Evolutionary conservation across 768 basidiomycete genomes (phyloP).

Genomic region (Lactarius deliciosus): DNA sequence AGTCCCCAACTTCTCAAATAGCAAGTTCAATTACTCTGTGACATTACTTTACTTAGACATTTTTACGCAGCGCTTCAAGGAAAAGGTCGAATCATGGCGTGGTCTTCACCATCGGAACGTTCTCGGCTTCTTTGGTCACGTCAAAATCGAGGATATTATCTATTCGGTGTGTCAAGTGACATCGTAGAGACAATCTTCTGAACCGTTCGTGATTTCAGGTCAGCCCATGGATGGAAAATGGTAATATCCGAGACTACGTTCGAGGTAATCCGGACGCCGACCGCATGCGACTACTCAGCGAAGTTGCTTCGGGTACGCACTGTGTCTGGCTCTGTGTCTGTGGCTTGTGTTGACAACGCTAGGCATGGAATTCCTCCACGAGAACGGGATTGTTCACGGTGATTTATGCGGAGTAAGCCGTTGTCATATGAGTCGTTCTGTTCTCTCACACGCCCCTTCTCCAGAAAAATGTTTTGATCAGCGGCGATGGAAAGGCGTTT

Average conservation of each 20-base stretch:
- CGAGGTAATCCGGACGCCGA: constrained; percentile 36
- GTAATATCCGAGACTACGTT: constrained; percentile 41
- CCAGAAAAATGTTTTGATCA: constrained; percentile 48
- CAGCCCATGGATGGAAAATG: constrained; percentile 48
- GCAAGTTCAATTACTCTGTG: constrained; percentile 2
- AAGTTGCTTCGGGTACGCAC: constrained; percentile 40
- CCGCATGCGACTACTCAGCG: constrained; percentile 40
- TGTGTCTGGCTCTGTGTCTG: constrained; percentile 10
- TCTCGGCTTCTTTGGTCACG: constrained; percentile 41
- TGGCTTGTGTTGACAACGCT: constrained; percentile 7
- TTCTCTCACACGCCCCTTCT: neutral
- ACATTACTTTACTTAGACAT: neutral
- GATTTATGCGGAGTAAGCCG: constrained; percentile 31
- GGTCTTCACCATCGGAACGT: constrained; percentile 43
- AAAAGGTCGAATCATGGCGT: constrained; percentile 46
- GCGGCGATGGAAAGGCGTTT: constrained; percentile 39
- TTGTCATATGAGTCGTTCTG: neutral
- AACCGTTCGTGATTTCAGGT: constrained; percentile 35
- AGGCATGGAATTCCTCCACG: constrained; percentile 27
- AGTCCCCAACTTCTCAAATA: constrained; percentile 14
- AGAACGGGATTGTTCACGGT: constrained; percentile 27
- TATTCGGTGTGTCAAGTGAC: constrained; percentile 18
- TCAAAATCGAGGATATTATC: constrained; percentile 35
- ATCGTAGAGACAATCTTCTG: neutral
- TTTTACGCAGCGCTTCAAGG: constrained; percentile 41